These are phyloP conservation scores for Quercus variabilis DNA, from an alignment of 306 rosid genomes.

Conservation along the genomic window DNA sequence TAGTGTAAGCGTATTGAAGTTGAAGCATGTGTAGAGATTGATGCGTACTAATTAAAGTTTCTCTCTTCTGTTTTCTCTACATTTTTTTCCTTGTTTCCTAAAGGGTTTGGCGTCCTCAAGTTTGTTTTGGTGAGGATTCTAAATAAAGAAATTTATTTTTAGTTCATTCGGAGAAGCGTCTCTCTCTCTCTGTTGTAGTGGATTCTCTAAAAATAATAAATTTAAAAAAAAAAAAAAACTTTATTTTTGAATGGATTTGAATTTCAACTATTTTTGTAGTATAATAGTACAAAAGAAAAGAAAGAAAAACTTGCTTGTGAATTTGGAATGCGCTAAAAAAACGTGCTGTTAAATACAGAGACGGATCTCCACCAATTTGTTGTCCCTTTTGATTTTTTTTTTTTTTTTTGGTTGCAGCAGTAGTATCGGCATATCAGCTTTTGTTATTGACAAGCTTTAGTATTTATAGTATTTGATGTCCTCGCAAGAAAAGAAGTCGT, in stretches of 20 bases:
- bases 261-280: not conserved
- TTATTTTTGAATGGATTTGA: not conserved
- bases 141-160: conserved; percentile 65
- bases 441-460: conserved; percentile 44
- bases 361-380: conserved; percentile 82
- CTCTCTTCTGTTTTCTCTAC: conserved; percentile 22
- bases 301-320: conserved; percentile 18
- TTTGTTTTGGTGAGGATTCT: conserved; percentile 95
- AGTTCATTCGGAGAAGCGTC: conserved; percentile 57
- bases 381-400: conserved; percentile 55
- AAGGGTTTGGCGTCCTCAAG: conserved; percentile 79
- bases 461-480: conserved; percentile 30
- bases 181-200: conserved; percentile 43
- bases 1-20: conserved; percentile 16
- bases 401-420: conserved; percentile 83
- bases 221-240: no score
- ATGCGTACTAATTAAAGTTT: conserved; percentile 50
- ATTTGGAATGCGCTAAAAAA: conserved; percentile 36
- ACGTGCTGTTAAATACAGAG: conserved; percentile 42
- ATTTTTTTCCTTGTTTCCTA: conserved; percentile 14
- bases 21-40: conserved; percentile 29
- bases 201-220: conserved; percentile 47
- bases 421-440: conserved; percentile 41
- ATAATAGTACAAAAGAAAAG: not conserved
- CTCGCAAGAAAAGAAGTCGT: conserved; percentile 38